Evolutionary conservation across 495 filamentous ascomycete species (phyloP), one percentile per base, ranked within the genome.

Genomic region (Cenococcum geophilum): DNA sequence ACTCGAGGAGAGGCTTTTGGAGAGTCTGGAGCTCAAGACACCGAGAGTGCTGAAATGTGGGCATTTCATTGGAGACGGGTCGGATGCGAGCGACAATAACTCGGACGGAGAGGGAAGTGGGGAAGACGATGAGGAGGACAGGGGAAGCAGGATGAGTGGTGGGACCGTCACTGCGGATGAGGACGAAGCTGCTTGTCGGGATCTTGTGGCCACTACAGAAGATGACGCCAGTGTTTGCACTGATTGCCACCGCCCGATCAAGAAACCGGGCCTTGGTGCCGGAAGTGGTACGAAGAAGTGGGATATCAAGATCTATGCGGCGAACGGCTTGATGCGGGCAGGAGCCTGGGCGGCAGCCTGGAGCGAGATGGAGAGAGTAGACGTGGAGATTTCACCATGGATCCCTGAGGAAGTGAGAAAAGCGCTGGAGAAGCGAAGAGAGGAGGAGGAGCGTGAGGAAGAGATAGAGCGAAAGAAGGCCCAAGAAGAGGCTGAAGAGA

Each of bases 281-380:
- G 70, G 69, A 1, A 22, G 21, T 22, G 64, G 67, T 8, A 68
- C 21, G 22, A 83, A 82, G 66, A 81, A 88, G 52, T 97, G 90
- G 82, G 84, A 92, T 54, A 78, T 98, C 63, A 88, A 88, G 66
- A 85, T 97, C 12, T 98, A 90, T 62, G 93, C 93, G 1, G 88
- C 89, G 2, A 98, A 97, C 72, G 93, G 93, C 0, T 76, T 97
- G 55, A 92, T 98, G 89, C 81, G 84, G 45, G 84, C 90, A 12
- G 91, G 89, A 2, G 92, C 93, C 0, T 98, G 93, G 93, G 84
- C 84, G 27, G 89, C 91, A 16, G 91, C 88, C 35, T 98, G 93
- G 93, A 86, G 81, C 57, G 92, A 97, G 71, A 98, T 98, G 93
- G 93, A 98, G 73, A 82, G 92, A 34, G 89, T 97, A 8, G 93